Evolutionary conservation across 495 filamentous ascomycete genomes (phyloP), one percentile per base, ranked within the genome.

Genomic region (Penicillium longicatenatum): DNA sequence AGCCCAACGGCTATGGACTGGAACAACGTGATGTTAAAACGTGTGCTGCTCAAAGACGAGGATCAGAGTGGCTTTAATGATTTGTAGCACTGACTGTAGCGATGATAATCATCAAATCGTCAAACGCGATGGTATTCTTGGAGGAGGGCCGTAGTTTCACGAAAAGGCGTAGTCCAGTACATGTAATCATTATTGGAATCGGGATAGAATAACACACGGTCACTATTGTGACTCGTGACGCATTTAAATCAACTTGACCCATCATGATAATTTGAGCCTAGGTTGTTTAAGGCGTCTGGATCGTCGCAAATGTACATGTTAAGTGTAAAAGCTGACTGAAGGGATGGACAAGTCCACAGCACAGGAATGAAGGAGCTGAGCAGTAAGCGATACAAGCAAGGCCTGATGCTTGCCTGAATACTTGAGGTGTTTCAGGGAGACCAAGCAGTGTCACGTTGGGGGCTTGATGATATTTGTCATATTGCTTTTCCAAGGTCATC

Each of bases 151-250:
- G 45, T 21, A 50, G 48, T 43, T 63, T 57, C 3, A 50, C 57
- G 37, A 54, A 63, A 29, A 66, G 46, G 16, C 64, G 64, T 44
- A 63, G 35, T 6, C 54, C 48, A 8, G 64, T 66, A 42, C 55
- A 50, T 24, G 60, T 17, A 3, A 66, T 46, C 45, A 63, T 57
- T 3, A 66, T 29, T 1, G 64, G 64, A 45, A 66, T 66, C 22
- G 64, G 60, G 19, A 63, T 52, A 4, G 58, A 52, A 22, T 66
- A 66, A 33, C 64, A 51, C 6, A 60, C 41, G 10, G 22, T 37
- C 17, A 66, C 53, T 6, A 50, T 59, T 17, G 29, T 46, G 3
- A 58, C 54, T 4, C 58, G 54, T 12, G 57, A 63, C 31, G 50
- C 35, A 30, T 26, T 52, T 10, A 52, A 33, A 19, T 52, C 37